Evolutionary conservation across 345 rosid genomes (phyloP).

Genomic region (Syzygium grande): DNA sequence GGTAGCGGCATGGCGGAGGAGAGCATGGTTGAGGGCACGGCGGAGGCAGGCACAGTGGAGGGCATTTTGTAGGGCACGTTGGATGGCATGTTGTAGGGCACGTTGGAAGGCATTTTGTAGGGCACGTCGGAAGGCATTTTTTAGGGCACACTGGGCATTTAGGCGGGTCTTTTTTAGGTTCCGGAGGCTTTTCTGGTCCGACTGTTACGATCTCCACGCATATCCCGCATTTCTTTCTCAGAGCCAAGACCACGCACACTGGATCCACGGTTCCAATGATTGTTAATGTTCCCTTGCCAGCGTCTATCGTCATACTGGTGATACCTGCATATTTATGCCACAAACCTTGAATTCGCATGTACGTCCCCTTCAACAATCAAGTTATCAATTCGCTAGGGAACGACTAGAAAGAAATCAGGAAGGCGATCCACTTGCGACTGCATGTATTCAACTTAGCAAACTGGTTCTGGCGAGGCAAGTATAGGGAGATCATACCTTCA

Average conservation of each 20-base stretch:
- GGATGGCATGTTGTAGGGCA: neutral
- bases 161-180: neutral
- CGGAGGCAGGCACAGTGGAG: neutral
- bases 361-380: neutral
- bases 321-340: neutral
- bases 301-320: neutral
- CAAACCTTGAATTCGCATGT: neutral
- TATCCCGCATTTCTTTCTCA: neutral
- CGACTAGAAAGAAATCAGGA: neutral
- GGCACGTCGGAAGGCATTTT: no score
- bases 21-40: neutral
- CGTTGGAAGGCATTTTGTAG: neutral
- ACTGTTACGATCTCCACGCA: neutral
- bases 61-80: neutral
- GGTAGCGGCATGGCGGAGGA: neutral
- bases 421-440: neutral
- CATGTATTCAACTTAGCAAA: neutral
- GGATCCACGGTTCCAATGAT: constrained; percentile 1
- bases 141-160: neutral
- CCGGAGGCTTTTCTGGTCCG: neutral
- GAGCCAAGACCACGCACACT: neutral
- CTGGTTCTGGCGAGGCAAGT: neutral
- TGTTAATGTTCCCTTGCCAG: neutral
- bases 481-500: neutral
- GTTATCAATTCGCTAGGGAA: neutral